These are phyloP conservation scores for Leucocoprinus birnbaumii DNA, from an alignment of 768 basidiomycete genomes.

Conservation along the genomic window DNA sequence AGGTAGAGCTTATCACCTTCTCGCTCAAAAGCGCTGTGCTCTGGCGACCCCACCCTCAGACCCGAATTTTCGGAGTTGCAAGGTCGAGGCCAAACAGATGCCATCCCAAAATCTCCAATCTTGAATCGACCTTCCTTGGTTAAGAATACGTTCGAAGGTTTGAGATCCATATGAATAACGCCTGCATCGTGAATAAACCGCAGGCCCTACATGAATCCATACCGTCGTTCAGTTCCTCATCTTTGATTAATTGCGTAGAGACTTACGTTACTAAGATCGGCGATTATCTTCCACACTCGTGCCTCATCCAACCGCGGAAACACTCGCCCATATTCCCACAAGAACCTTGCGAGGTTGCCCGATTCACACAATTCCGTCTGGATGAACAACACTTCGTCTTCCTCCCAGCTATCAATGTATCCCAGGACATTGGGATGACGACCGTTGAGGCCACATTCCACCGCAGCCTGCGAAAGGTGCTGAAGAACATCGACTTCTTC, in stretches of 20 bases:
- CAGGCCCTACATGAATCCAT: conserved; percentile 55
- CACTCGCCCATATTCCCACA: conserved; percentile 85
- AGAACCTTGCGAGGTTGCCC: conserved; percentile 88
- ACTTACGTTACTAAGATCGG: conserved; percentile 85
- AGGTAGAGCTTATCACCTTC: conserved; percentile 98
- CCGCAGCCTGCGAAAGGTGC: conserved; percentile 53
- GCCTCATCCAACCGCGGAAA: conserved; percentile 89
- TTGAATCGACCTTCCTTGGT: conserved; percentile 85
- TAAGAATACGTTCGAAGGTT: conserved; percentile 96
- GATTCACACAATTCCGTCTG: conserved; percentile 92
- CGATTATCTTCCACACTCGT: conserved; percentile 93
- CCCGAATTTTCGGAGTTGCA: conserved; percentile 11
- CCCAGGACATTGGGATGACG: conserved; percentile 80
- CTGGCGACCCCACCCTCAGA: conserved; percentile 18
- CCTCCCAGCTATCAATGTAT: conserved; percentile 96
- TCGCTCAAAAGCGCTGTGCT: conserved; percentile 69
- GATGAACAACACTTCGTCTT: conserved; percentile 83
- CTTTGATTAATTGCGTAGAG: conserved; percentile 25
- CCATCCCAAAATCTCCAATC: conserved; percentile 99
- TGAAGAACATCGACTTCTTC: conserved; percentile 94
- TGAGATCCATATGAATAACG: conserved; percentile 93
- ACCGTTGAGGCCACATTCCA: conserved; percentile 33
- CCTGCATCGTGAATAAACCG: conserved; percentile 85
- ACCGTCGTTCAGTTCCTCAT: conserved; percentile 9
- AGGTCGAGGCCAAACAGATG: conserved; percentile 84